Conservation (phyloP, 306 rosid genomes). For the Gleditsia sinensis region DNA sequence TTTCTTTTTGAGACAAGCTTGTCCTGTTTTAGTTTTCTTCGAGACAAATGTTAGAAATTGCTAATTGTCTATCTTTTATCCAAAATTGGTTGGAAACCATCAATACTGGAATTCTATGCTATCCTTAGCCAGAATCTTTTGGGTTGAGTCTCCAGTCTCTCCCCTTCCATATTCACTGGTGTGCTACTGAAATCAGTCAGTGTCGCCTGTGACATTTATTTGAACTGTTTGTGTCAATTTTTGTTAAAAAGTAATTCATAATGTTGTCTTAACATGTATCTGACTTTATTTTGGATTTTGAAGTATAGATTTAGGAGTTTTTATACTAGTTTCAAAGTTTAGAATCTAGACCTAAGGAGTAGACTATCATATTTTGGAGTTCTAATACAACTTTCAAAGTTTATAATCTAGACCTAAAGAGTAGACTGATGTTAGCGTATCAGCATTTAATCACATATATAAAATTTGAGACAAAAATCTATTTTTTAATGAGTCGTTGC, state of each 20-base stretch:
- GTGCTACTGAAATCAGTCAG: no score
- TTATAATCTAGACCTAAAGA: background rate
- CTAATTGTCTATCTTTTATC: no score
- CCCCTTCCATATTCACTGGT: background rate
- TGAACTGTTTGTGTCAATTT: no score
- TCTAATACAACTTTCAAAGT: background rate
- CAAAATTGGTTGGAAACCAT: no score
- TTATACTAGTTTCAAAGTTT: no score
- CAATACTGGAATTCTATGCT: no score
- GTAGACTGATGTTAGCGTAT: background rate
- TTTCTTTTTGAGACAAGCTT: background rate
- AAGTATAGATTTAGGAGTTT: no score
- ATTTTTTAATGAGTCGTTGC: background rate
- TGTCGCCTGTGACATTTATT: no score
- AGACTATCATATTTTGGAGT: background rate
- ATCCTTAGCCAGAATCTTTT: constrained; percentile 2
- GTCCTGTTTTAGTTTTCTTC: background rate
- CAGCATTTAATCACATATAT: constrained; percentile 1
- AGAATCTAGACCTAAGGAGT: background rate
- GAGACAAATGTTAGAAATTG: constrained; percentile 17
- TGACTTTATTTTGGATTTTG: no score
- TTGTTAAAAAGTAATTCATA: no score
- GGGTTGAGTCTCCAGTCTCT: background rate
- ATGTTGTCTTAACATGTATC: no score
- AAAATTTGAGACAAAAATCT: no score